Evolutionary conservation across 1,139 yeast genomes (phyloP), one percentile per base, ranked within the genome.

Genomic region (Hansenula lynferdii): DNA sequence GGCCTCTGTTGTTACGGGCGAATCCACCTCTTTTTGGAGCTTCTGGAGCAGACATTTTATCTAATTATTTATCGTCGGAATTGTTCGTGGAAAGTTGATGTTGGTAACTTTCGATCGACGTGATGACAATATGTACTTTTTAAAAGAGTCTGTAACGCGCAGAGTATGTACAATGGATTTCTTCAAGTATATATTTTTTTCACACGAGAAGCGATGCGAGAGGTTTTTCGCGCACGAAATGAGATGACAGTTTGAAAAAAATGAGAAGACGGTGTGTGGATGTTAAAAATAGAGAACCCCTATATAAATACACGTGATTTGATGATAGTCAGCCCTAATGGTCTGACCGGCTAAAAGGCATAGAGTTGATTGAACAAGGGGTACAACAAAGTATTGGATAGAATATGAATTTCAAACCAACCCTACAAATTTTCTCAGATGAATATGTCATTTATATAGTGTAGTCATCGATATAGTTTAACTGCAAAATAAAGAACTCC

Each of bases 71-170:
- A 44, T 50, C 53, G 83, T 81, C 90, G 90, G 90, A 76, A 82
- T 82, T 76, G 77, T 77, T 49, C 90, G 84, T 79, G 90, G 92
- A 82, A 82, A 82, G 83, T 85, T 86, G 89, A 84, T 75, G 85
- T 75, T 58, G 83, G 77, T 82, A 87, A 85, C 80, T 82, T 81
- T 83, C 92, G 70, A 80, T 83, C 92, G 90, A 83, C 80, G 48
- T 34, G 35, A 34, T 34, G 36, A 34, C 33, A 22, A 31, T 31
- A 31, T 31, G 23, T 31, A 19, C 16, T 28, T n/a, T n/a, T 28
- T n/a, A 24, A 32, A 32, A 25, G 26, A 24, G 12, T 12, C 21
- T 6, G 19, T 15, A 14, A 15, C 17, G 6, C 25, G 22, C 15
- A 12, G 26, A 7, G 26, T 12, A 6, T 12, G 26, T 24, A 24